Evolutionary conservation across 23 red algal genomes (phyloP), one percentile per base, ranked within the genome.

Genomic region (Pyropia haitanensis): DNA sequence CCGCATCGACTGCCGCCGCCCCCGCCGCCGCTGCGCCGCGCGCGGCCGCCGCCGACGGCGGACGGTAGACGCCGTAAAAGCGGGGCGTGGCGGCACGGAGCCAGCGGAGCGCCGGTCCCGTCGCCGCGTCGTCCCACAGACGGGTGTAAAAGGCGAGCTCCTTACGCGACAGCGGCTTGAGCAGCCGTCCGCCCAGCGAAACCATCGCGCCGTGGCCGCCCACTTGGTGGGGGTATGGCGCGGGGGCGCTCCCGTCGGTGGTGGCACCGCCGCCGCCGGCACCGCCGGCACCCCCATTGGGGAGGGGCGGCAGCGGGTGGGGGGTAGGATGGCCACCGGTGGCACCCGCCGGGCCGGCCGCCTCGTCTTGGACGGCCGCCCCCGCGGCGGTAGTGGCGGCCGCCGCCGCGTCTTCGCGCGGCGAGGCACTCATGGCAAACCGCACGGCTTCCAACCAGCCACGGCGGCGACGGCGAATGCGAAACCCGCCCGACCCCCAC

Each of bases 171-270:
- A 81, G 60, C 49, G 90, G 90, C 65, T 95, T 95, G 19, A 81
- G 58, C 34, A 95, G 63, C 34, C 20, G 60, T 3, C 80, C 89
- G 49, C 44, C 26, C 53, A 58, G 23, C 23, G 26, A 32, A 1
- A 53, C 51, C 29, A 95, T 56, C 58, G 59, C 65, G 15, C 76
- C 73, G 69, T 95, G 90, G 44, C 90, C 90, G 0, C 81, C 90
- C 9, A 95, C 90, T 58, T 95, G 90, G 32, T 86, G 80, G 34
- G 82, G 68, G 73, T 82, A 95, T 1, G 44, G 76, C 68, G 25
- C n/a, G 49, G 65, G 23, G 59, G 2, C 30, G 49, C 7, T 30
- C 14, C 19, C 56, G 21, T 73, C 52, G 44, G 25, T 22, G 53
- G 53, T 18, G 50, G 50, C 50, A 18, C 50, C 50, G 50, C 12